phyloP scores from a whole-genome alignment of 2,329 filamentous ascomycete species.

The Cytospora leucostoma region DNA sequence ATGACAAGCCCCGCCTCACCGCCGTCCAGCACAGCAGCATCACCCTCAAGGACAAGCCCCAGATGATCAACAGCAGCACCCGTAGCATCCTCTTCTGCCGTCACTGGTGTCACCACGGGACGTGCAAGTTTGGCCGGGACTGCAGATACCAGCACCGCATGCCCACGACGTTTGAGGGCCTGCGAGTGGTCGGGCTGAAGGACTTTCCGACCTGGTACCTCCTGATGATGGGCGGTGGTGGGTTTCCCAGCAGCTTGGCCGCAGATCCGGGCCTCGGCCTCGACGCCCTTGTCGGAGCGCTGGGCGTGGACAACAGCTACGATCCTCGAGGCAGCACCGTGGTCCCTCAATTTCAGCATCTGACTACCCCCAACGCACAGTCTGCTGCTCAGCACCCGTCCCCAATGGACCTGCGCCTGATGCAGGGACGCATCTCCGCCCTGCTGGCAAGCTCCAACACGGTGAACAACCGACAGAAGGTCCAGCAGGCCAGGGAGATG shows the following conservation, averaged over 20 bases:
- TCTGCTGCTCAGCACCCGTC: not conserved
- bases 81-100: slow-evolving; percentile 39
- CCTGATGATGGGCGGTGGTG: slow-evolving; percentile 12
- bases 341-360: not conserved
- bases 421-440: slow-evolving; percentile 17
- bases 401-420: slow-evolving; percentile 6
- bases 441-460: slow-evolving; percentile 4
- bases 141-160: slow-evolving; percentile 52
- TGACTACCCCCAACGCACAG: not conserved
- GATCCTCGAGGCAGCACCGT: not conserved
- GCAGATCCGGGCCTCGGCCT: not conserved
- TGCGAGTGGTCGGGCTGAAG: slow-evolving; percentile 45
- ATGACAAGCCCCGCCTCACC: not conserved
- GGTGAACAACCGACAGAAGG: slow-evolving; percentile 3
- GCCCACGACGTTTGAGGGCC: slow-evolving; percentile 45
- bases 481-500: slow-evolving; percentile 16
- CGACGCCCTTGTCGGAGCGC: not conserved
- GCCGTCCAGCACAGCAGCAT: slow-evolving; percentile 3
- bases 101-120: slow-evolving; percentile 51
- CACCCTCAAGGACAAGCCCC: slow-evolving; percentile 4
- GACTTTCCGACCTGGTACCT: slow-evolving; percentile 48
- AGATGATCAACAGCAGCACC: not conserved
- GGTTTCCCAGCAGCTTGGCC: not conserved
- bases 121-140: slow-evolving; percentile 46
- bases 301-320: not conserved